A percentile compares a stretch with the other conserved stretches of the same genome.
Conservation (phyloP, 495 filamentous ascomycete genomes). For the Lindgomyces ingoldianus region DNA sequence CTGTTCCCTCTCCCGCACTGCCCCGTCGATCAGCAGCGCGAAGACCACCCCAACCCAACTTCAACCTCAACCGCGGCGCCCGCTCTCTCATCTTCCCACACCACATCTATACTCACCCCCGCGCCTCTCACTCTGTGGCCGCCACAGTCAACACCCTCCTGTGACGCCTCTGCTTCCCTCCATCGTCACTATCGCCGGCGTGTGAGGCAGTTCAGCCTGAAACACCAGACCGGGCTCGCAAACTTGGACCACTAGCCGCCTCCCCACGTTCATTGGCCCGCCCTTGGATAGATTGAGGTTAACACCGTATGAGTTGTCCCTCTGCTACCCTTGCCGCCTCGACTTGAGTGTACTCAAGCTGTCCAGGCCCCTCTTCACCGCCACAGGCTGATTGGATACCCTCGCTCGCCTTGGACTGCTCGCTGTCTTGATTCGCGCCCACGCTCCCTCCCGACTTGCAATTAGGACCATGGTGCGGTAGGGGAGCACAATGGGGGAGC, state of each 20-base stretch:
- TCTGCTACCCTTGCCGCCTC: conserved; percentile 35
- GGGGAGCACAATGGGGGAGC: conserved; percentile 31
- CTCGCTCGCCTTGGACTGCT: background rate
- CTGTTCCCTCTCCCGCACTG: conserved; percentile 1
- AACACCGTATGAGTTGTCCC: conserved; percentile 32
- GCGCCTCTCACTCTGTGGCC: background rate
- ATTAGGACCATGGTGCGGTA: conserved; percentile 31
- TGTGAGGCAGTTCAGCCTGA: conserved; percentile 29
- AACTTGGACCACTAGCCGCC: conserved; percentile 16
- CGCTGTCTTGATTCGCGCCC: conserved; percentile 30
- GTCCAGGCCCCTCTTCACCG: conserved; percentile 13
- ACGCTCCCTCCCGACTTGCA: background rate
- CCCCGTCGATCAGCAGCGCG: conserved; percentile 20
- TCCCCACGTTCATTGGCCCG: conserved; percentile 34
- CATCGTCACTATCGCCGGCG: conserved; percentile 1
- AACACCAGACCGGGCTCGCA: conserved; percentile 24
- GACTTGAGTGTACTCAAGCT: conserved; percentile 30
- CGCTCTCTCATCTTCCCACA: background rate
- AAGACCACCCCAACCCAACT: background rate
- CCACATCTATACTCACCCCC: background rate
- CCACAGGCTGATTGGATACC: conserved; percentile 34
- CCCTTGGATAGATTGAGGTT: conserved; percentile 21
- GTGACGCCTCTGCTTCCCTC: background rate
- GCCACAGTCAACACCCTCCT: background rate
- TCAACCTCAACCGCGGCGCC: conserved; percentile 7